Base-by-base conservation (phyloP, 495 filamentous ascomycete species). In the Bathelium albidoporum region DNA sequence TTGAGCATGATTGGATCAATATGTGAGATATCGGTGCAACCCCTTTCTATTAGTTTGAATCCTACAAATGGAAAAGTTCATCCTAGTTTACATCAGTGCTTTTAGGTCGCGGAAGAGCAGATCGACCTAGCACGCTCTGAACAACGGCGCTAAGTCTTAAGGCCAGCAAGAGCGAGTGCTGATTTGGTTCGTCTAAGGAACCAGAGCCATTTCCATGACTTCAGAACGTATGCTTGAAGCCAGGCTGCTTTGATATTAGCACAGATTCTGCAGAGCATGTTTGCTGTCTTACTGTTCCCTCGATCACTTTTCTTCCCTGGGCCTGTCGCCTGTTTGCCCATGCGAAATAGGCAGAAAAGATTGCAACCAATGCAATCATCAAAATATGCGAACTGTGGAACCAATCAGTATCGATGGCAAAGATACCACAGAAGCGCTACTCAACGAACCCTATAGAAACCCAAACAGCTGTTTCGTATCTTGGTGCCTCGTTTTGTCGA, bases 391-490 rank as follows among this genome's bases (percentile, higher is more conserved):
- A 83, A 1, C 80, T 81, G 53, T 53, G 10, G n/a, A 4, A 11
- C 14, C n/a, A 16, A 28, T 24, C 22, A 43, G 26, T 31, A 29
- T n/a, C 12, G 34, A 14, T n/a, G 22, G 24, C 16, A 18, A 53
- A 12, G 9, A 32, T 43, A 2, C 12, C 20, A 29, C 49, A 20
- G 24, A 29, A 29, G 16, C 60, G 10, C 4, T 39, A 39, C 18
- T 10, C n/a, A 22, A 62, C 72, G 71, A 43, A 87, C 74, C 84
- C 85, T 58, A 90, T 86, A 0, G 83, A 87, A 14, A 89, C 80
- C 84, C 85, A 89, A 2, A 90, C 80, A 1, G 87, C 87, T 0
- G 87, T 90, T 31, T 78, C 70, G 70, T 90, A 90, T 65, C 75
- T 70, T 10, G 88, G 88, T 1, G 87, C 87, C 66, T 91, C 87